Evolutionary conservation across 768 basidiomycete genomes (phyloP).

Genomic region (Hydnomerulius pinastri): DNA sequence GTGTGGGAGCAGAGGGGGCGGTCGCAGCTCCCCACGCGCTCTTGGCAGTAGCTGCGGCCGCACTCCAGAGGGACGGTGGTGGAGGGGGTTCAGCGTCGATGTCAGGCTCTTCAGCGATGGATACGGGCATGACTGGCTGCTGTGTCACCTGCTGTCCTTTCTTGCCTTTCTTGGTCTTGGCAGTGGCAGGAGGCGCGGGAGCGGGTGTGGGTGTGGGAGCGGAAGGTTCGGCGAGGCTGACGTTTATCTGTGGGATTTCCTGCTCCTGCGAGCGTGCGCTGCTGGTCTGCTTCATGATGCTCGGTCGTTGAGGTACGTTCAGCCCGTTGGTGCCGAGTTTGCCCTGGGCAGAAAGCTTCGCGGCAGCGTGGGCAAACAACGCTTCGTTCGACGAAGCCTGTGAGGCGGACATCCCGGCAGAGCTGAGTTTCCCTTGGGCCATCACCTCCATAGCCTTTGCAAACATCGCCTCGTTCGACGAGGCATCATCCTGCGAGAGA

Average conservation of each 20-base stretch:
- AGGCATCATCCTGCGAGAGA: conserved; percentile 26
- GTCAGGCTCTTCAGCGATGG: conserved; percentile 17
- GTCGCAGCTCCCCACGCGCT: conserved; percentile 10
- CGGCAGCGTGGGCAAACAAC: conserved; percentile 24
- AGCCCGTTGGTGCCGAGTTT: conserved; percentile 7
- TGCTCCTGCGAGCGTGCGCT: conserved; percentile 28
- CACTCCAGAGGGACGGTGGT: conserved; percentile 19
- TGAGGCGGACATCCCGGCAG: conserved; percentile 11
- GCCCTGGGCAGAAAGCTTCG: conserved; percentile 11
- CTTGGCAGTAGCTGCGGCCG: conserved; percentile 12
- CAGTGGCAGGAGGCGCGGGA: conserved; percentile 7
- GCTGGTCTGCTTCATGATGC: conserved; percentile 27
- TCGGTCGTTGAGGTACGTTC: conserved; percentile 17
- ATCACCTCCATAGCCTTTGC: conserved; percentile 25
- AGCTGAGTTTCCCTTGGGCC: conserved; percentile 11
- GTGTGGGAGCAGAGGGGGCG: background rate
- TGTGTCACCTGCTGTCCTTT: conserved; percentile 20
- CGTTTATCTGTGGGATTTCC: conserved; percentile 29
- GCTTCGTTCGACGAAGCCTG: conserved; percentile 28
- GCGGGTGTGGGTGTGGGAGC: conserved; percentile 7
- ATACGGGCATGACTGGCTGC: conserved; percentile 13
- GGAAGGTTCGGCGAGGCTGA: conserved; percentile 22
- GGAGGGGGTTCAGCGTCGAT: conserved; percentile 23
- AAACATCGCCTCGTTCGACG: conserved; percentile 27
- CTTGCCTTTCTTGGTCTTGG: conserved; percentile 29